Evolutionary conservation across 192 early-diverging fungal genomes (phyloP).

Genomic region (Dispira simplex): DNA sequence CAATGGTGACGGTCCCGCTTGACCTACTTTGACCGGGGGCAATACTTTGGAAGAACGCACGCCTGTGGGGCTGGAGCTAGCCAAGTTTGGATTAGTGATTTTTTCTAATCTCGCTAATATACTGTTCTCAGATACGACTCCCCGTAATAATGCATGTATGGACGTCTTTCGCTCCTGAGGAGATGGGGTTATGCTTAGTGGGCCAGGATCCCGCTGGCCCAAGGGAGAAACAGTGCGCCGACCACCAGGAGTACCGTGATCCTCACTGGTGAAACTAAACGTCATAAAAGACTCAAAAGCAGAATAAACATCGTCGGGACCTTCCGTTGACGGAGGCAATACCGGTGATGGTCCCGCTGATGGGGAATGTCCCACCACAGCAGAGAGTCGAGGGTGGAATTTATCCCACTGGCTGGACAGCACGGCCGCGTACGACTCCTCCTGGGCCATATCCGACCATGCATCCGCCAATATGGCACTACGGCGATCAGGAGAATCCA

Average conservation of each 20-base stretch:
- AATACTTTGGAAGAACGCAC: too few relatives aligned
- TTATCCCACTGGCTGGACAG: not conserved
- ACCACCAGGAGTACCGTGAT: not conserved
- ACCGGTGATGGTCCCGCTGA: not conserved
- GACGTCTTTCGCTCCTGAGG: too few relatives aligned
- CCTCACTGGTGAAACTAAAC: conserved; percentile 7
- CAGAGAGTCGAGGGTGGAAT: not conserved
- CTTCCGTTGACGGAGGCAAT: not conserved
- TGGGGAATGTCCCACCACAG: not conserved
- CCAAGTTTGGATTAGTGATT: too few relatives aligned
- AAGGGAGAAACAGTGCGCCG: not conserved
- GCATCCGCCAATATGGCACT: conserved; percentile 2
- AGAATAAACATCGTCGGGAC: not conserved
- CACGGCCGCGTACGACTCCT: not conserved
- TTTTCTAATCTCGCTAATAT: too few relatives aligned
- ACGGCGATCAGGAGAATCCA: not conserved
- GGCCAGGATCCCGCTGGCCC: not conserved
- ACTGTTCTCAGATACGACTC: too few relatives aligned
- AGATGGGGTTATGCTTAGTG: too few relatives aligned
- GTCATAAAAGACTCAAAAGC: conserved; percentile 9
- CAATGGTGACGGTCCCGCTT: too few relatives aligned
- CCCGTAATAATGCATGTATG: too few relatives aligned
- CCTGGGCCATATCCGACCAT: conserved; percentile 5
- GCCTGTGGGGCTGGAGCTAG: too few relatives aligned
- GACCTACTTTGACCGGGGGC: too few relatives aligned